Conservation (phyloP, 495 filamentous ascomycete genomes). For the Bathelium albidoporum region DNA sequence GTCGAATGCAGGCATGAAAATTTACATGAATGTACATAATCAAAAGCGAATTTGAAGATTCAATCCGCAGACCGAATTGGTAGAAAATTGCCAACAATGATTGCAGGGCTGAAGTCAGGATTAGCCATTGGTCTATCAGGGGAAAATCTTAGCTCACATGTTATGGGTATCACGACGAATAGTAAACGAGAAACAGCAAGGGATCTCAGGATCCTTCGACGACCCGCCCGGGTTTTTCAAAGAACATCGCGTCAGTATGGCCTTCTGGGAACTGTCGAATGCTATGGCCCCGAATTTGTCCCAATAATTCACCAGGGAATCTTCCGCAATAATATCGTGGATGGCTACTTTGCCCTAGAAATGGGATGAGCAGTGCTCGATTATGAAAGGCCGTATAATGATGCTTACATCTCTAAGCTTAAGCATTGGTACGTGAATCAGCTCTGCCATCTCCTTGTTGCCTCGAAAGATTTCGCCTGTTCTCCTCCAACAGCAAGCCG, state of each 20-base stretch:
- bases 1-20: background rate
- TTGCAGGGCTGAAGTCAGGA: constrained; percentile 54
- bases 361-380: background rate
- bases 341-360: constrained; percentile 81
- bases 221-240: constrained; percentile 75
- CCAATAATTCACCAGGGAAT: constrained; percentile 94
- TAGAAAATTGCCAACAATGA: constrained; percentile 95
- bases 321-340: constrained; percentile 91
- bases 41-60: constrained; percentile 5
- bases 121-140: constrained; percentile 13
- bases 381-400: background rate
- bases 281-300: constrained; percentile 98
- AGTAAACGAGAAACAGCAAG: constrained; percentile 96
- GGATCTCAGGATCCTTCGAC: constrained; percentile 61
- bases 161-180: constrained; percentile 90
- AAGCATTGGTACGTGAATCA: constrained; percentile 89
- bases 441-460: constrained; percentile 97
- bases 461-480: constrained; percentile 96
- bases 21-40: background rate
- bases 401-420: constrained; percentile 73
- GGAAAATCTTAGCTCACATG: constrained; percentile 55
- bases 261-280: constrained; percentile 92
- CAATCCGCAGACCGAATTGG: constrained; percentile 45
- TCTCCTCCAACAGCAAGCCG: constrained; percentile 92
- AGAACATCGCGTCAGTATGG: constrained; percentile 87